Evolutionary conservation across 2,329 filamentous ascomycete genomes (phyloP).

Genomic region (Arthrobotrys musiformis): DNA sequence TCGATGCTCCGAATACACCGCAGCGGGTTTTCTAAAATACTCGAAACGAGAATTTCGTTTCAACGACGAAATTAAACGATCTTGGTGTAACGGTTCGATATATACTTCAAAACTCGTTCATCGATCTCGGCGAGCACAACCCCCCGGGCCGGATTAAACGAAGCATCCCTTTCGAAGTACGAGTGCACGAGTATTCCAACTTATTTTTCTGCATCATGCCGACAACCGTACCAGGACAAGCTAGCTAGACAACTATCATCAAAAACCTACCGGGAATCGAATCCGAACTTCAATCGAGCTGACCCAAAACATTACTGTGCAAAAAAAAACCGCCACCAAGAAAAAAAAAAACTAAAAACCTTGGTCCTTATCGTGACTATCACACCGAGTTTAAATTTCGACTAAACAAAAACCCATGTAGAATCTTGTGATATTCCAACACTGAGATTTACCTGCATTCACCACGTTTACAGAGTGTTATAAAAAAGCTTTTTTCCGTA

Average conservation of each 20-base stretch:
- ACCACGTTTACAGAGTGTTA: not conserved
- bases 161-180: not conserved
- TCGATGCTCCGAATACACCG: not conserved
- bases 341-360: not conserved
- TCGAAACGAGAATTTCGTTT: not conserved
- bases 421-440: not conserved
- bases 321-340: not conserved
- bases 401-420: no score
- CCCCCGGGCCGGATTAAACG: not conserved
- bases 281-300: constrained; percentile 6
- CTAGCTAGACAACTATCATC: not conserved
- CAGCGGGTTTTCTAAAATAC: not conserved
- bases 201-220: not conserved
- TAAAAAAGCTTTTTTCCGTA: not conserved
- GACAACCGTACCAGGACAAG: constrained; percentile 1
- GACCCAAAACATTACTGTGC: not conserved
- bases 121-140: not conserved
- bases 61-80: not conserved
- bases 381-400: no score
- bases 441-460: not conserved
- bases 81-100: not conserved
- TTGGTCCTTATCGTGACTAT: not conserved
- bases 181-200: not conserved
- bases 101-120: not conserved
- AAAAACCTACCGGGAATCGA: not conserved